Evolutionary conservation across 495 filamentous ascomycete genomes (phyloP), one percentile per base, ranked within the genome.

Genomic region (Penicillium bovifimosum): DNA sequence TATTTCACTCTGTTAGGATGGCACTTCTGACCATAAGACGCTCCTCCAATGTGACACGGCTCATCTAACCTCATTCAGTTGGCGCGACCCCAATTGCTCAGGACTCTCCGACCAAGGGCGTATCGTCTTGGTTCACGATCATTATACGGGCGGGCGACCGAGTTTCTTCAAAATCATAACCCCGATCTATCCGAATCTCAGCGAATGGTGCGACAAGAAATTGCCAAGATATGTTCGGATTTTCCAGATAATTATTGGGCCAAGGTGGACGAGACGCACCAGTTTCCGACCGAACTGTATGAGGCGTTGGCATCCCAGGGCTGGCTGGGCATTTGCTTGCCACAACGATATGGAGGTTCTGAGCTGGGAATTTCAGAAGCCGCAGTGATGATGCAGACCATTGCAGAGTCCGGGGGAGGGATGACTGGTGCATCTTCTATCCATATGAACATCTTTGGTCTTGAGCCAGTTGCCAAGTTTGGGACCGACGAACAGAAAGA

Each of bases 381-480:
- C 9, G 86, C 85, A 2, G 84, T 89, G 76, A 88, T 91, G 85
- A 77, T 91, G 72, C 87, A 91, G 56, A 86, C 85, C 24, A 86
- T 90, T 47, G 76, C 85, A 13, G 85, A 88, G 70, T 81, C 80
- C 20, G 86, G 86, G 2, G 87, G 83, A 17, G 85, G 86, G 5
- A 86, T 90, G 67, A 85, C 85, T 3, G 87, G 85, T 7, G 85
- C 88, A 1, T 85, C 90, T 50, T 75, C 81, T 9, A 82, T 89
- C 29, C 86, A 90, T 62, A 86, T 85, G 43, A 86, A 83, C 42
- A 85, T 90, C 13, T 88, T 89, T 60, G 86, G 84, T 9, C 86
- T 86, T 0, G 84, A 90, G 63, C 86, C 86, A 14, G 72, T 89
- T 4, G 80, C 81, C 10, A 84, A 81, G 55, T 88, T 87, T 55